Evolutionary conservation across 2,329 filamentous ascomycete genomes (phyloP), one percentile per base, ranked within the genome.

Genomic region (Cryphonectria japonica): DNA sequence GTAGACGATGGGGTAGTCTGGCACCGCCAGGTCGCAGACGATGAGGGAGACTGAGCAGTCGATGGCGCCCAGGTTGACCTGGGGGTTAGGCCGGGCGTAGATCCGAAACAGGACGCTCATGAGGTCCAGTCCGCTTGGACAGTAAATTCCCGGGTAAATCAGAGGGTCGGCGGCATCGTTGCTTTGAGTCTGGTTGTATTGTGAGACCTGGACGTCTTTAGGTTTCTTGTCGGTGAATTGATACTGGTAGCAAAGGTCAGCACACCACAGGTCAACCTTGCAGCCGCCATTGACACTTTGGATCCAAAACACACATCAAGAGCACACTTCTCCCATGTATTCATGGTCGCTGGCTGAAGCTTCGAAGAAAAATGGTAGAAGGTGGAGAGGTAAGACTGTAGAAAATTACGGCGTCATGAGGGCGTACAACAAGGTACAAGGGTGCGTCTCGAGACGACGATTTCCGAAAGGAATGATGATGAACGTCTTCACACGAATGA

Each of bases 41-140:
- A 95, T 88, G 74, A 97, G 90, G 2, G 94, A 92, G 77, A 93
- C 96, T 1, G 93, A 96, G 75, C 93, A 85, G 79, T 97, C 94
- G 46, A 97, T 90, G 0, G 93, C 88, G 8, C 94, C 94, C 59
- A 97, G 90, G 65, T 94, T 88, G 75, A 97, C 90, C 75, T 91
- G 86, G 0, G 93, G 93, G 72, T 93, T 90, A 22, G 90, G 89
- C 70, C 93, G 86, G 26, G 87, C 87, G 50, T 90, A 89, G 34
- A 97, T 89, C 65, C 90, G 88, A 79, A 89, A 87, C 72, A 90
- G 78, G 69, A 89, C 85, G 46, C 76, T 80, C 83, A 90, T 83
- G 60, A 89, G 82, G 75, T 90, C 86, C 66, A 87, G 83, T 2
- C 87, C 86, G 62, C 83, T 88, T 4, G 83, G 82, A 5, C 85